Base-by-base conservation (phyloP, 345 rosid species). In the Turnera subulata region DNA sequence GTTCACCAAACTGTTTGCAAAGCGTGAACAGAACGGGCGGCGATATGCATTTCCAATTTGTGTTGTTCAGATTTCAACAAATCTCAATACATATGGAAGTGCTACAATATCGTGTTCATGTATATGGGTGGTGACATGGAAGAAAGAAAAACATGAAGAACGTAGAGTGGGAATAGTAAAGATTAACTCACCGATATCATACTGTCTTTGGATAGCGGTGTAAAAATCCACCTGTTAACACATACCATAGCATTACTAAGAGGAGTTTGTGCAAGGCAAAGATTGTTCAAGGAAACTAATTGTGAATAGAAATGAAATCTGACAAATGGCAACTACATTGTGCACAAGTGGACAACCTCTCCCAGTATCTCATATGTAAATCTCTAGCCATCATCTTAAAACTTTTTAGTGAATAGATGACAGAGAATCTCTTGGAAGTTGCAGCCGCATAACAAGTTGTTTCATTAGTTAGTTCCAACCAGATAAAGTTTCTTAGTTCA, bases 191-290 rank as follows among this genome's bases (percentile, higher is more conserved):
- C 99, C 63, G 61, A 63, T 21, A 86, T 66, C 91, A 92, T 84
- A 58, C 83, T 80, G 53, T 92, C 96, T 72, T 79, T 85, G 0
- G 82, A 58, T 53, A 89, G 75, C 0, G 98, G 98, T 60, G 84
- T 74, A 67, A 93, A 93, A 1, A 80, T 72, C 99, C 99, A 93
- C 71, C 99, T 89, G 91, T 14, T 50, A 68, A 45, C 17, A 42
- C 50, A 56, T 50, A 59, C 21, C 55, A 64, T 39, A 47, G 29
- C 29, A 56, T 17, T 25, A 43, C 45, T 56, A 52, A 37, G 33
- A 23, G 39, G 25, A 40, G 19, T 11, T 43, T 24, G 11, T 38
- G n/a, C 12, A 35, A 23, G 16, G 26, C 13, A 6, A 54, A 37
- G 6, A 18, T 11, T 10, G 42, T 51, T 24, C 17, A 23, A 43